Conservation (phyloP, 495 filamentous ascomycete genomes). For the Talaromyces thailandensis region DNA sequence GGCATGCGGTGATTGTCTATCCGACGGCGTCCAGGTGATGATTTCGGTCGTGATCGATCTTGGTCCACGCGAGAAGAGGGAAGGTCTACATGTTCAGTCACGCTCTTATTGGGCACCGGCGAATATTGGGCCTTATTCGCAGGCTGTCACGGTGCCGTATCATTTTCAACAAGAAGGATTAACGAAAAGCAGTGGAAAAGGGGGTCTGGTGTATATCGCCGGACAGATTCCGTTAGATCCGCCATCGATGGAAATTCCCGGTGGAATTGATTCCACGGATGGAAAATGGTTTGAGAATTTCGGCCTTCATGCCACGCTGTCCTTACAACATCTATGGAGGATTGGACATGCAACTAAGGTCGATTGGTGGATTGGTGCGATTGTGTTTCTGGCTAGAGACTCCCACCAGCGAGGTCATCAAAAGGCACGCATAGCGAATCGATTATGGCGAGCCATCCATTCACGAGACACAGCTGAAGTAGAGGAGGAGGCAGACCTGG, state of each 20-base stretch:
- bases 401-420: slow-evolving; percentile 12
- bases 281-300: slow-evolving; percentile 22
- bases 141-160: slow-evolving; percentile 60
- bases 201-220: slow-evolving; percentile 53
- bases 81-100: slow-evolving; percentile 82
- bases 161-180: slow-evolving; percentile 8
- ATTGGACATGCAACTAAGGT: slow-evolving; percentile 68
- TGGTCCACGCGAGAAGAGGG: slow-evolving; percentile 22
- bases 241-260: slow-evolving; percentile 56
- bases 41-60: slow-evolving; percentile 41
- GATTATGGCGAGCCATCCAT: slow-evolving; percentile 46
- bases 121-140: slow-evolving; percentile 96
- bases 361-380: slow-evolving; percentile 59
- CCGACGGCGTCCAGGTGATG: slow-evolving; percentile 49
- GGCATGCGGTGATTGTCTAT: slow-evolving; percentile 58
- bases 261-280: not conserved
- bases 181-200: slow-evolving; percentile 12
- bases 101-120: slow-evolving; percentile 96
- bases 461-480: slow-evolving; percentile 12
- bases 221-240: slow-evolving; percentile 90
- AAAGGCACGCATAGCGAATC: slow-evolving; percentile 34
- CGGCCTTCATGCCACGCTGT: slow-evolving; percentile 45
- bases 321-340: slow-evolving; percentile 84
- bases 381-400: slow-evolving; percentile 55
- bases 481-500: slow-evolving; percentile 42